phyloP scores from a whole-genome alignment of 2,329 filamentous ascomycete species.

The Xylaria sp. region DNA sequence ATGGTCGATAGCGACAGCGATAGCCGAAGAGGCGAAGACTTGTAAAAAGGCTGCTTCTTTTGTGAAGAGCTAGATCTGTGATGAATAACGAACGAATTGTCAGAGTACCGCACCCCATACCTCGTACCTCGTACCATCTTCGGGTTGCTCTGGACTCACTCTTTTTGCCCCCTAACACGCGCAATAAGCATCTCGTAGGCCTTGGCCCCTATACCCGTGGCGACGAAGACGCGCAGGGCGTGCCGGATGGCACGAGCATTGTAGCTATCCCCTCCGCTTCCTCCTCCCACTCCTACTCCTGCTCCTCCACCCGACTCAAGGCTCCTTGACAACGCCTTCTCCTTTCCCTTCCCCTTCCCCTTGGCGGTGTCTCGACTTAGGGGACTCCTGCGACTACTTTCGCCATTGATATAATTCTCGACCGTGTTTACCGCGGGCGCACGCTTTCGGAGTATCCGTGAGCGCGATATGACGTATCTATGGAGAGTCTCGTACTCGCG shows the following conservation, averaged over 20 bases:
- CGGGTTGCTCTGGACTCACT: conserved; percentile 53
- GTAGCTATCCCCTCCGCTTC: conserved; percentile 66
- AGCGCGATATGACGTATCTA: conserved; percentile 81
- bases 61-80: conserved; percentile 42
- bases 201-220: conserved; percentile 72
- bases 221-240: conserved; percentile 75
- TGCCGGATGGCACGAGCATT: conserved; percentile 77
- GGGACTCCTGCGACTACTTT: conserved; percentile 38
- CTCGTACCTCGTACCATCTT: conserved; percentile 9
- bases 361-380: conserved; percentile 48
- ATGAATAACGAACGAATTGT: conserved; percentile 2
- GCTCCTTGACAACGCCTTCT: conserved; percentile 32
- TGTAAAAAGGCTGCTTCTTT: conserved; percentile 66
- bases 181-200: conserved; percentile 66
- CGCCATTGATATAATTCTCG: conserved; percentile 63
- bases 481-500: conserved; percentile 89
- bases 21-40: conserved; percentile 77
- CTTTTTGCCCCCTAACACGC: conserved; percentile 58
- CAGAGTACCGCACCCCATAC: neutral
- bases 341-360: conserved; percentile 42
- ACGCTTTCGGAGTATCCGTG: conserved; percentile 65
- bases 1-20: conserved; percentile 87
- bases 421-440: conserved; percentile 68
- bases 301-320: conserved; percentile 41
- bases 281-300: conserved; percentile 38